A percentile compares a stretch with the other conserved stretches of the same genome.
Conservation (phyloP, 2,329 filamentous ascomycete species). For the Hymenoscyphus occultus region DNA sequence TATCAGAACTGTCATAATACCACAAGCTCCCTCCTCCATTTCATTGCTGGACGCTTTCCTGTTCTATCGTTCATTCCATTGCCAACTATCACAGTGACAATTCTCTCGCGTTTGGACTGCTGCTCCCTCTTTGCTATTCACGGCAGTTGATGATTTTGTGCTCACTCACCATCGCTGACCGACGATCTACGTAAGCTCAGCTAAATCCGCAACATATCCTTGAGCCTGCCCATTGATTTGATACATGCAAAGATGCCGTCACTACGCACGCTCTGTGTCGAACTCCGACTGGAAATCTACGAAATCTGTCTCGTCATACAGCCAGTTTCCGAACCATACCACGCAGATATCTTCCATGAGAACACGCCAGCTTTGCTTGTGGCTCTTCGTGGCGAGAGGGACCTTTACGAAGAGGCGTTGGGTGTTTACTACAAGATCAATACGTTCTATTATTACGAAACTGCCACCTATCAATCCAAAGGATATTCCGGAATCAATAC, state of each 20-base stretch:
- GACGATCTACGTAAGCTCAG: too few species aligned
- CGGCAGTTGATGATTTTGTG: too few species aligned
- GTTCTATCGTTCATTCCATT: too few species aligned
- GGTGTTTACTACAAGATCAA: background rate
- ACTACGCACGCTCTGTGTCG: background rate
- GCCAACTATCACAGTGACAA: too few species aligned
- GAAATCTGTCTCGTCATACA: background rate
- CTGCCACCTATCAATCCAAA: background rate
- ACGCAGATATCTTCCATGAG: background rate
- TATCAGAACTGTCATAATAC: too few species aligned
- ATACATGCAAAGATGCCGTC: background rate
- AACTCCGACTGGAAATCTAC: background rate
- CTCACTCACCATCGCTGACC: too few species aligned
- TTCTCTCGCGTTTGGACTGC: too few species aligned
- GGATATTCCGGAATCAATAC: background rate
- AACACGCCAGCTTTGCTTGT: background rate
- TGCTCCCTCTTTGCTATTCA: too few species aligned
- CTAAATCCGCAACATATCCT: background rate
- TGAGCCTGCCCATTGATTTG: background rate
- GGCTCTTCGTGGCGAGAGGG: background rate
- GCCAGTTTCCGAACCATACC: background rate
- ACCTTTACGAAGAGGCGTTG: background rate
- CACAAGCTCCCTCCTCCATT: too few species aligned
- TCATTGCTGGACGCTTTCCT: too few species aligned
- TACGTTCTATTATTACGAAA: background rate